Base-by-base conservation (phyloP, 1,139 yeast genomes). In the Yamadazyma epiphylla region DNA sequence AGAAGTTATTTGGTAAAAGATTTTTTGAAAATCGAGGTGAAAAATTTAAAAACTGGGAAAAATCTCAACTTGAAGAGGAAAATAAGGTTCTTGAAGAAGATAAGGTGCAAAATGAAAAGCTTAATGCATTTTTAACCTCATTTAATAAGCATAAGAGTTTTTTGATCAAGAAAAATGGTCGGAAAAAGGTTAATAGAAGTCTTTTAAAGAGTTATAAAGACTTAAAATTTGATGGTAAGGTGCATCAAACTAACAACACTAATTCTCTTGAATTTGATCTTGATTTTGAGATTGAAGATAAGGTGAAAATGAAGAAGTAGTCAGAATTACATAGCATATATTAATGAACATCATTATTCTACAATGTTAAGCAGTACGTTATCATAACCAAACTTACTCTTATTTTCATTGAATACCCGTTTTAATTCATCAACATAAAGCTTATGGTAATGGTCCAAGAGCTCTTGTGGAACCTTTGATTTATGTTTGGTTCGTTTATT, bases 371-470 rank as follows among this genome's bases (percentile, higher is more conserved):
- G 60, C 28, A 58, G 66, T 13, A 67, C 72, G 35, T 70, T 68
- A 8, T 64, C 68, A 39, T 69, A 70, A 2, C 79, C 77, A 43
- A 55, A 91, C 40, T 67, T 67, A 5, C 63, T 68, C 53, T 81
- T 86, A 50, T 89, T 76, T 10, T 76, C 81, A 27, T 84, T 77
- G 53, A 79, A 91, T 2, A 89, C 67, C 33, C 72, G 60, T 41
- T 67, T 58, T 45, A 94, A 60, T 37, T 78, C 88, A 11, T 75
- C 71, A n/a, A 83, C 71, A 51, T 91, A 91, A 23, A 77, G 48
- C 17, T 60, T 61, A 53, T 91, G 97, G 48, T 84, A 87, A 39
- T 79, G 68, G 33, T 84, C 82, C 14, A 91, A 68, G 33, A 67
- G 38, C 22, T 60, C 67, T 12, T 52, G 61, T 2, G 74, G 72